Conservation (phyloP, 2,329 filamentous ascomycete species). For the Chaetomium globosum region DNA sequence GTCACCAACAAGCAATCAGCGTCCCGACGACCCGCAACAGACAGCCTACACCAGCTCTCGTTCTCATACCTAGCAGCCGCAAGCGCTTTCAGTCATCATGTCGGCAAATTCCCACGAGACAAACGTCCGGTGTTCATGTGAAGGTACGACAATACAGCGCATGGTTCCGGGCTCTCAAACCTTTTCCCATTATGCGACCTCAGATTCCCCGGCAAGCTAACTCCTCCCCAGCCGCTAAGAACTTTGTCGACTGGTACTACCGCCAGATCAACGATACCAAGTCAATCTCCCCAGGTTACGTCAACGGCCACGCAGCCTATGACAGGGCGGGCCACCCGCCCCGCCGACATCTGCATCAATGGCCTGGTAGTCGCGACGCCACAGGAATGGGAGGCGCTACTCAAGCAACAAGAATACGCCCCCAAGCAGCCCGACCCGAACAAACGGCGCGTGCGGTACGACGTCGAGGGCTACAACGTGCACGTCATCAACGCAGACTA, state of each 20-base stretch:
- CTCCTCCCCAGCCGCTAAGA: conserved; percentile 61
- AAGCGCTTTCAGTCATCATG: conserved; percentile 10
- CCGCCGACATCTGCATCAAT: conserved; percentile 77
- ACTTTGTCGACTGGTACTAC: conserved; percentile 76
- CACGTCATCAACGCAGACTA: conserved; percentile 75
- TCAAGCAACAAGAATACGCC: conserved; percentile 61
- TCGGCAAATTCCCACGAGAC: conserved; percentile 42
- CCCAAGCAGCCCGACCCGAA: conserved; percentile 44
- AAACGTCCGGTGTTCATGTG: conserved; percentile 51
- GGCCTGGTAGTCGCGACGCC: conserved; percentile 67
- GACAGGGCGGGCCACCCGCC: conserved; percentile 50
- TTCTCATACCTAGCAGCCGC: background rate
- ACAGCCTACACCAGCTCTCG: background rate
- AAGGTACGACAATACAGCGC: conserved; percentile 44
- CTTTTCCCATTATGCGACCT: conserved; percentile 16
- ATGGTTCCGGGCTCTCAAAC: conserved; percentile 24
- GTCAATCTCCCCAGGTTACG: conserved; percentile 70
- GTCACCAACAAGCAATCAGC: background rate
- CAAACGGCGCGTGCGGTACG: conserved; percentile 60
- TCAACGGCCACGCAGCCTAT: conserved; percentile 59
- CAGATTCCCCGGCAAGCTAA: conserved; percentile 20
- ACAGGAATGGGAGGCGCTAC: conserved; percentile 67
- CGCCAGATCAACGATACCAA: conserved; percentile 65
- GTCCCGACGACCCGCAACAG: background rate
- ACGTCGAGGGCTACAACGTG: conserved; percentile 74